A percentile compares a stretch with the other conserved stretches of the same genome.
These are phyloP conservation scores for Aspergillus sp. DNA, from an alignment of 2,329 filamentous ascomycete species.

Conservation along the genomic window DNA sequence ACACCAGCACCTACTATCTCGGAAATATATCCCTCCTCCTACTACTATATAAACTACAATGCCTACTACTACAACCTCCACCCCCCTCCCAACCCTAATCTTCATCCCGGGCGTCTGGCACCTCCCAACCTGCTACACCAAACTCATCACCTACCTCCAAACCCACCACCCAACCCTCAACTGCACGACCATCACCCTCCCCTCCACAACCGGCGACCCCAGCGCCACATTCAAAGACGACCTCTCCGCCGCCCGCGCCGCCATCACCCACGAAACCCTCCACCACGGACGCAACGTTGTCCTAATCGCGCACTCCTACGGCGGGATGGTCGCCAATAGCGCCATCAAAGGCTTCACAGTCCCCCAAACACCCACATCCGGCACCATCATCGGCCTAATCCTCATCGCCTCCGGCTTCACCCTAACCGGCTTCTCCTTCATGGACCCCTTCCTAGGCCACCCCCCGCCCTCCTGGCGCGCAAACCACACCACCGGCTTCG, in stretches of 20 bases:
- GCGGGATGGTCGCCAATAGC: constrained; percentile 50
- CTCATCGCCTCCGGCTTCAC: constrained; percentile 51
- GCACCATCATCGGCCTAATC: constrained; percentile 48
- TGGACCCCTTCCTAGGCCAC: constrained; percentile 45
- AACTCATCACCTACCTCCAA: constrained; percentile 38
- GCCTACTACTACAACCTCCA: no score
- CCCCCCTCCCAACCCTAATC: constrained; percentile 39
- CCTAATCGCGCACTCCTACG: constrained; percentile 53
- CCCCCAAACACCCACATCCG: constrained; percentile 19
- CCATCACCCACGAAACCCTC: constrained; percentile 39
- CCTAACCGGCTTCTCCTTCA: constrained; percentile 41
- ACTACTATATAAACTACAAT: no score
- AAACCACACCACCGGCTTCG: constrained; percentile 46
- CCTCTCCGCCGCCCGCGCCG: constrained; percentile 41
- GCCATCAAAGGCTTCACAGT: constrained; percentile 48
- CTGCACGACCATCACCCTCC: constrained; percentile 42
- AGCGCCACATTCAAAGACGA: constrained; percentile 46
- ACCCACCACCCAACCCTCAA: constrained; percentile 28
- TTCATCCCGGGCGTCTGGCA: constrained; percentile 56
- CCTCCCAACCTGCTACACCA: constrained; percentile 39
- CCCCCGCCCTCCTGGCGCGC: constrained; percentile 48
- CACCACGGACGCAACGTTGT: constrained; percentile 46
- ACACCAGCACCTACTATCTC: no score
- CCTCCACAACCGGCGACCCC: constrained; percentile 40
- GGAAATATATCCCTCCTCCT: no score